These are phyloP conservation scores for Pseudozyma sp. DNA, from an alignment of 1,284 basidiomycete genomes.

Conservation along the genomic window DNA sequence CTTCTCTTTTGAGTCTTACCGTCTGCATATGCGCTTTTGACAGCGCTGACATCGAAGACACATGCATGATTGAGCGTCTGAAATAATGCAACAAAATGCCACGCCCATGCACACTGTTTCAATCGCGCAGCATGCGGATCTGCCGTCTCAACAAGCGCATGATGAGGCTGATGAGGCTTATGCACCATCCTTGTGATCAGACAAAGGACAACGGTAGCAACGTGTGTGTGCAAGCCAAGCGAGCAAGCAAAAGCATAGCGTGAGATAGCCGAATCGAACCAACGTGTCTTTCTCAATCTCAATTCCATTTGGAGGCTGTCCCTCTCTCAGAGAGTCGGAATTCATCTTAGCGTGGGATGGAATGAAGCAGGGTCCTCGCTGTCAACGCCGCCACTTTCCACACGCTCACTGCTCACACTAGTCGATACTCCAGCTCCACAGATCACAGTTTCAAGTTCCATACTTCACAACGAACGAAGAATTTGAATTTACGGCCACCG, in stretches of 20 bases:
- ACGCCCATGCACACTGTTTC: too few species aligned
- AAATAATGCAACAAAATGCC: too few species aligned
- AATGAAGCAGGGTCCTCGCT: conserved; percentile 27
- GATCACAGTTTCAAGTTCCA: too few species aligned
- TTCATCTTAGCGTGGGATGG: conserved; percentile 22
- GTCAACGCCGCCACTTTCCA: conserved; percentile 1
- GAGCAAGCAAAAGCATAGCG: not conserved
- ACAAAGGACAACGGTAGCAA: too few species aligned
- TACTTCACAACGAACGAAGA: not conserved
- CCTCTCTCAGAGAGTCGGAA: conserved; percentile 6
- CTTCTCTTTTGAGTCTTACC: too few species aligned
- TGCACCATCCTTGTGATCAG: conserved; percentile 2
- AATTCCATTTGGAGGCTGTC: not conserved
- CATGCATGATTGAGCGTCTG: too few species aligned
- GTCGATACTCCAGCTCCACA: not conserved
- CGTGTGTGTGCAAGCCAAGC: too few species aligned
- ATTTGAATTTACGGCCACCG: not conserved
- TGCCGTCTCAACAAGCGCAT: too few species aligned
- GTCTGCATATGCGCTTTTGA: too few species aligned
- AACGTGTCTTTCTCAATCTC: not conserved
- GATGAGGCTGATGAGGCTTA: too few species aligned
- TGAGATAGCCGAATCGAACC: not conserved
- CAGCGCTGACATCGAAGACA: too few species aligned
- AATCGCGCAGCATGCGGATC: too few species aligned
- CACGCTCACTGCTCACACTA: not conserved